Conservation (phyloP, 2,329 filamentous ascomycete genomes). For the Monosporascus sp. region DNA sequence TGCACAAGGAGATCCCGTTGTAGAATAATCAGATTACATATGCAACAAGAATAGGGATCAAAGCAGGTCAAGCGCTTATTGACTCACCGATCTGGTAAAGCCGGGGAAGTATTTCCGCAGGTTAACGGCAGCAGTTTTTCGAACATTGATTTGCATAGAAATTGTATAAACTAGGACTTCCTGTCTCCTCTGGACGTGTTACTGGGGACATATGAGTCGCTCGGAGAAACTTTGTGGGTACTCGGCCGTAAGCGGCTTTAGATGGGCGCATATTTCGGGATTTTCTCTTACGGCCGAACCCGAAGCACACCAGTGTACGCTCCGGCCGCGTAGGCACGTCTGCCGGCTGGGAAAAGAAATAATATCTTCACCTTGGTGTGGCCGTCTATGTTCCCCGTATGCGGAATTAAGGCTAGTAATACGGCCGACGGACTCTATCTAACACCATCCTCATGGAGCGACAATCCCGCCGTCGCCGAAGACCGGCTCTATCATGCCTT, state of each 20-base stretch:
- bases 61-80: too few species aligned
- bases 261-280: background rate
- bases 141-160: too few species aligned
- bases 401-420: background rate
- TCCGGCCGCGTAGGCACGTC: background rate
- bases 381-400: background rate
- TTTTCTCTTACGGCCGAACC: slow-evolving; percentile 5
- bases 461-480: slow-evolving; percentile 23
- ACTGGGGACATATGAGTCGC: too few species aligned
- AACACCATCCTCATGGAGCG: slow-evolving; percentile 13
- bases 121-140: too few species aligned
- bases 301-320: background rate
- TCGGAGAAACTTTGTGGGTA: background rate
- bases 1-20: too few species aligned
- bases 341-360: background rate
- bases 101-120: too few species aligned
- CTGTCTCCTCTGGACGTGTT: too few species aligned
- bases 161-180: too few species aligned
- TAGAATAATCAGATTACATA: too few species aligned
- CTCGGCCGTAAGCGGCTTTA: slow-evolving; percentile 6
- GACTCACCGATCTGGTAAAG: too few species aligned
- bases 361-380: background rate
- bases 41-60: too few species aligned
- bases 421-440: slow-evolving; percentile 5
- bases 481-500: slow-evolving; percentile 35